Evolutionary conservation across 257 asterid genomes (phyloP), one percentile per base, ranked within the genome.

Genomic region (Capsicum pubescens): DNA sequence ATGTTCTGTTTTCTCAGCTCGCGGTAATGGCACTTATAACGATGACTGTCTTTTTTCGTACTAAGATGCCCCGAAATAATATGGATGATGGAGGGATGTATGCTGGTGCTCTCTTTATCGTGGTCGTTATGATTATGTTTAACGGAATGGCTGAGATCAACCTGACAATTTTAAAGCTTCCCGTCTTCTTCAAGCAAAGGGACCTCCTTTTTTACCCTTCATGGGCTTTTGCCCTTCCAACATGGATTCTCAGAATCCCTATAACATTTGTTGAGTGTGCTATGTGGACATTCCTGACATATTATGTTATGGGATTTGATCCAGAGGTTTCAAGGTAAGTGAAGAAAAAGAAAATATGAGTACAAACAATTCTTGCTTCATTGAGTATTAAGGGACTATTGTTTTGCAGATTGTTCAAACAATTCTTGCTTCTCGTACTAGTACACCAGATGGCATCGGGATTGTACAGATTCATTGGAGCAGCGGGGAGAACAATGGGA

Each of bases 161-260:
- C 70, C 63, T 93, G 89, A 93, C 94, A 11, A 88, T 93, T 39
- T 82, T 26, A 70, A 93, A 89, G 91, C 97, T 94, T 87, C 97
- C 98, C 0, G 92, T 92, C 44, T 94, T 90, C 88, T 94, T 90
- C 88, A 94, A 94, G 85, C 98, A 94, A 82, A 82, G 96, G 84
- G 92, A 94, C 78, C 89, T 91, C 84, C 90, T 58, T 55, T 92
- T 94, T 59, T 94, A 78, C 83, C 98, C 98, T 0, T 83, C 98
- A 2, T 94, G 98, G 97, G 87, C 93, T 11, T 93, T 88, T 86
- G 94, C 90, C 35, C 76, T 94, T 58, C 97, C 97, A 7, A 26
- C 90, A 2, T 93, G 95, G 95, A 32, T 93, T 78, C 87, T 92
- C 83, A 91, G 90, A 85, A 85, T 93, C 79, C 98, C 98, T 0